Evolutionary conservation across 164 flowering plant genomes (phyloP), one percentile per base, ranked within the genome.

Genomic region (Houttuynia cordata): DNA sequence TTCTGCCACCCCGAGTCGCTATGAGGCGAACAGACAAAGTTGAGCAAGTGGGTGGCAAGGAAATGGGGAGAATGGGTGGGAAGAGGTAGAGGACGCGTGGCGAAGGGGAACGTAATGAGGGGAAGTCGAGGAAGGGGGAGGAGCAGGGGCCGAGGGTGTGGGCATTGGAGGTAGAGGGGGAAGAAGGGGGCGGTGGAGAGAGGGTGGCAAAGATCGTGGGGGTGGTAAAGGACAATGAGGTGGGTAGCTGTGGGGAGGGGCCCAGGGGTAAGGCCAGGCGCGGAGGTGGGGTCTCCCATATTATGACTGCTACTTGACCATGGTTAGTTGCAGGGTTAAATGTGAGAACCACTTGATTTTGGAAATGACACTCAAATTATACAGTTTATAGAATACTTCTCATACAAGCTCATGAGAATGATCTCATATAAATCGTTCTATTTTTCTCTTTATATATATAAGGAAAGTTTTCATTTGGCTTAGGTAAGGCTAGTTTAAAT

Each of bases 131-230:
- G 58, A 80, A 67, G 7, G 85, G 68, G 58, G 78, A 80, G 52
- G 70, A 59, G n/a, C 85, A 88, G 23, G 23, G 71, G 25, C 78
- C 74, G 68, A 93, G 83, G 62, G 80, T 81, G 67, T 97, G 92
- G 57, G 71, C 77, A 70, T 62, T 18, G 67, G 72, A 93, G 87
- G 73, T 83, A 83, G 60, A 79, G 82, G 70, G 83, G 30, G 74
- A 93, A 82, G 68, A 93, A 51, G 6, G 95, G 94, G 40, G 78
- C 83, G 40, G 97, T 93, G 71, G 91, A 81, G 68, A 93, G 91
- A 80, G 75, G 80, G 76, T 93, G 94, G 39, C 77, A 86, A 53
- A 70, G 74, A 75, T 92, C 96, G 76, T 80, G 91, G 10, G 97
- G 98, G 77, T 93, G 97, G 64, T 83, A 97, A 56, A 93, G 75